Evolutionary conservation across 1,139 yeast species (phyloP), one percentile per base, ranked within the genome.

Genomic region (Hyphopichia pseudoburtonii): DNA sequence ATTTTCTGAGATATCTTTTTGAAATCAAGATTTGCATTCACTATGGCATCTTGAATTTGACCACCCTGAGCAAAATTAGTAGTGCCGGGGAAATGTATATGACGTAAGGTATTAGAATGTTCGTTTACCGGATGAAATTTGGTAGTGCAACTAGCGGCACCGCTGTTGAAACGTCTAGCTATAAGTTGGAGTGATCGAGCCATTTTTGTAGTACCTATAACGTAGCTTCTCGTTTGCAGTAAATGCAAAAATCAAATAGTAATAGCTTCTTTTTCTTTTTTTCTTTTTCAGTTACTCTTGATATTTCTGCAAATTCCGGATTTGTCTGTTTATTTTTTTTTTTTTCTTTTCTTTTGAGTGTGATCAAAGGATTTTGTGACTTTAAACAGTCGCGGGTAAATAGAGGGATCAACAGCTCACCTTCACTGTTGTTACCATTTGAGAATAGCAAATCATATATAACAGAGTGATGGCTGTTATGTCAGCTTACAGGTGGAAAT

Each of bases 21-120:
- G 62, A 70, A 73, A 47, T 82, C 84, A 28, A 88, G 63, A 44
- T 80, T 77, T 24, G 80, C 79, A 19, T 79, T 67, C 1, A 83
- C 82, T 39, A 85, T 66, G 29, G 63, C 54, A 40, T 78, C 78
- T 60, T 88, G 96, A 32, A 86, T 71, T 22, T 53, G 50, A 37
- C 78, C 73, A 2, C 95, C 96, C 28, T 70, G 64, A 10, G 57
- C 54, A 52, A 86, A 89, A 0, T 75, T 64, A 2, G 79, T 64
- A 12, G 69, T 64, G 0, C 78, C 77, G 6, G 70, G 71, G 54
- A 84, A 81, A 47, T 82, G 88, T 14, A 83, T 62, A 55, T 85
- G 92, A 36, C 82, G 70, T 21, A 83, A 51, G 0, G 68, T 66
- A 16, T 64, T 60, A 43, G 65, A 66, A 46, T 55, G 59, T 12